These are phyloP conservation scores for Cryptomeria japonica DNA, from an alignment of 75 land plant genomes.

Conservation along the genomic window DNA sequence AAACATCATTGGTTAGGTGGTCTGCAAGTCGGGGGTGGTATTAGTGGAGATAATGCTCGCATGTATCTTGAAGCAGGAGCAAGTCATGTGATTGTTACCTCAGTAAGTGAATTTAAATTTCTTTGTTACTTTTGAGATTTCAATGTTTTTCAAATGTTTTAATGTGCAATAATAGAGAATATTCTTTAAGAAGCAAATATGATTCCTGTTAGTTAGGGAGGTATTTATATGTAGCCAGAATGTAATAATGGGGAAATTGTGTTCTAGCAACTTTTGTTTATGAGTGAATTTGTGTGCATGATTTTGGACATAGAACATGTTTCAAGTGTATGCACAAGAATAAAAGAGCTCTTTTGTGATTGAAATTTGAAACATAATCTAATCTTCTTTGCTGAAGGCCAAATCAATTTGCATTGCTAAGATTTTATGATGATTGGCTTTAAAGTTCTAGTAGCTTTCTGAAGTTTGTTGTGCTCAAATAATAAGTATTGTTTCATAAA, in stretches of 20 bases:
- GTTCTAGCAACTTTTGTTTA: background rate
- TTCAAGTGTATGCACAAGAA: too few species aligned
- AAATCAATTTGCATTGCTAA: background rate
- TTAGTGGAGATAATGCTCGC: constrained; percentile 72
- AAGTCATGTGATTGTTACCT: constrained; percentile 97
- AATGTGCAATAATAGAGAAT: background rate
- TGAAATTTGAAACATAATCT: background rate
- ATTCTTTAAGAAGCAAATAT: background rate
- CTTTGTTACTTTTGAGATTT: background rate
- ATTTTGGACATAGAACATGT: background rate
- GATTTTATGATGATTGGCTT: background rate
- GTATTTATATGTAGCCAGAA: background rate
- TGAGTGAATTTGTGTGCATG: background rate
- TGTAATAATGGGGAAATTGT: background rate
- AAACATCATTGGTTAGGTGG: constrained; percentile 55
- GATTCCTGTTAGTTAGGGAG: background rate
- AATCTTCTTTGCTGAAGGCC: background rate
- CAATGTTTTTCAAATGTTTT: background rate
- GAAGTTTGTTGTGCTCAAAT: background rate
- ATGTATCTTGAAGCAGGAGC: constrained; percentile 86
- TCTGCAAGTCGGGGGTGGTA: constrained; percentile 94
- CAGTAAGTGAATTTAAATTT: constrained; percentile 51
- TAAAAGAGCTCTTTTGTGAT: background rate
- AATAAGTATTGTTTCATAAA: background rate
- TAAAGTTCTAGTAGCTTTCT: background rate